phyloP scores from a whole-genome alignment of 2,329 filamentous ascomycete genomes.

The Aureobasidium sp. region DNA sequence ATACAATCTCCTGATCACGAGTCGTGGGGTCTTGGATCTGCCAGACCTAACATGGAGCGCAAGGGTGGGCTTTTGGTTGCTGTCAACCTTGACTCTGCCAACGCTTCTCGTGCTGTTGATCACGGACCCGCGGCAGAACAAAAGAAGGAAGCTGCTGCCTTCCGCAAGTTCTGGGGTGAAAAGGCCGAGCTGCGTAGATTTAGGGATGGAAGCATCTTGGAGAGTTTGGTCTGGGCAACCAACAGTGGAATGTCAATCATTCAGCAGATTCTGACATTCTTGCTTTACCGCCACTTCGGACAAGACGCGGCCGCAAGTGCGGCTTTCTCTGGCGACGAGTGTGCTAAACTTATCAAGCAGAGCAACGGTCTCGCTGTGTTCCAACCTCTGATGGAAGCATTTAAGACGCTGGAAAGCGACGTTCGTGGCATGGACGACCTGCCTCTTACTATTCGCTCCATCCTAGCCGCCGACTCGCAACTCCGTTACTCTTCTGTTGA shows the following conservation, averaged over 20 bases:
- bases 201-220: conserved; percentile 87
- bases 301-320: conserved; percentile 45
- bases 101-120: conserved; percentile 71
- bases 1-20: conserved; percentile 19
- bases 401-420: conserved; percentile 66
- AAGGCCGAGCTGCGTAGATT: conserved; percentile 90
- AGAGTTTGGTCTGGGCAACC: conserved; percentile 76
- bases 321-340: conserved; percentile 41
- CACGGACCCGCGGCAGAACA: conserved; percentile 82
- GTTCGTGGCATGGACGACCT: conserved; percentile 73
- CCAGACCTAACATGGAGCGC: conserved; percentile 18
- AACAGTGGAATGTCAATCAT: conserved; percentile 58
- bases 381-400: conserved; percentile 61
- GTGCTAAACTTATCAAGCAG: conserved; percentile 38
- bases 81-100: conserved; percentile 64
- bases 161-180: conserved; percentile 90
- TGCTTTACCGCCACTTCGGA: conserved; percentile 63
- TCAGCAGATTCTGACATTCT: conserved; percentile 70
- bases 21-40: conserved; percentile 33
- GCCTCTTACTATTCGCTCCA: conserved; percentile 76
- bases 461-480: conserved; percentile 64
- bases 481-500: conserved; percentile 66
- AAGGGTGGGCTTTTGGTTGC: conserved; percentile 52
- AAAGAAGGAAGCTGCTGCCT: conserved; percentile 71
- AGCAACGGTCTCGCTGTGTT: conserved; percentile 48